Conservation (phyloP, 148 eudicot species). For the Nepenthes gracilis region DNA sequence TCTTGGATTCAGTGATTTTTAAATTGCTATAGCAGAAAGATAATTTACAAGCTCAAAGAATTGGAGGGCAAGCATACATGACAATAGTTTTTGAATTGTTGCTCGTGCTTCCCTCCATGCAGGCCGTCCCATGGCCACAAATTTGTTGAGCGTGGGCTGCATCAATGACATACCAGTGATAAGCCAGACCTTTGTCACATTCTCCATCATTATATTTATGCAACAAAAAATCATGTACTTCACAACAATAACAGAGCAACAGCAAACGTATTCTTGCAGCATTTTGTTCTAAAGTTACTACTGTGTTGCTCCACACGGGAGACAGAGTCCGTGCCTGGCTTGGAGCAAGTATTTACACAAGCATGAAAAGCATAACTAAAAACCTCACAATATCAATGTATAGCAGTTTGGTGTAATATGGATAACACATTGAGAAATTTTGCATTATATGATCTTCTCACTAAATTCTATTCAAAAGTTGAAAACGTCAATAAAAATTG, state of each 20-base stretch:
- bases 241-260: neutral
- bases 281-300: too few species aligned
- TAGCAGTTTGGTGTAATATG: too few species aligned
- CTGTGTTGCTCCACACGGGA: too few species aligned
- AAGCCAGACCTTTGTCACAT: neutral
- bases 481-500: too few species aligned
- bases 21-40: neutral
- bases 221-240: neutral
- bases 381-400: too few species aligned
- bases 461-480: too few species aligned
- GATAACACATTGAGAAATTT: too few species aligned
- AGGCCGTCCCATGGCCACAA: constrained; percentile 65
- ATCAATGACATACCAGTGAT: neutral
- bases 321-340: too few species aligned
- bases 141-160: constrained; percentile 84
- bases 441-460: too few species aligned
- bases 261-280: neutral
- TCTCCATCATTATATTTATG: neutral
- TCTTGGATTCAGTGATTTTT: neutral
- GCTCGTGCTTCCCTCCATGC: constrained; percentile 99
- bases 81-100: constrained; percentile 69
- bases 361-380: too few species aligned
- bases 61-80: constrained; percentile 28
- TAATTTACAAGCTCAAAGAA: neutral
- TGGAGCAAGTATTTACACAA: too few species aligned